Conservation (phyloP, 441 rosid genomes). For the Erysimum cheiri region DNA sequence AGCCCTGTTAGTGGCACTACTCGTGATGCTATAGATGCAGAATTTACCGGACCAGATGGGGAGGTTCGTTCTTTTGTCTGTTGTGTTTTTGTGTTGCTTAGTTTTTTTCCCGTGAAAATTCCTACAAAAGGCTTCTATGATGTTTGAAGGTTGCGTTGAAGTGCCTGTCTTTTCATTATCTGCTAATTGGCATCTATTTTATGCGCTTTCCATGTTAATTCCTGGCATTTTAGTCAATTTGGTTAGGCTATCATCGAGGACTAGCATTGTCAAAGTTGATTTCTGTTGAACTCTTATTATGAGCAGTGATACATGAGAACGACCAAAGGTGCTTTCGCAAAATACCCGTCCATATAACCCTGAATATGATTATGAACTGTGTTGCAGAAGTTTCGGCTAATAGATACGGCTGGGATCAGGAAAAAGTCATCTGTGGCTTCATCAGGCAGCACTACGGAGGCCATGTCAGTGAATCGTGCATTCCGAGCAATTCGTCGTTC, state of each 20-base stretch:
- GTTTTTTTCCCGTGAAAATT: constrained; percentile 6
- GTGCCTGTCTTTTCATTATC: neutral
- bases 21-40: constrained; percentile 97
- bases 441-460: constrained; percentile 89
- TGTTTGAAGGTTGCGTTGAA: neutral
- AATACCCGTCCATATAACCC: constrained; percentile 11
- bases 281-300: constrained; percentile 16
- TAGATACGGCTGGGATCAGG: constrained; percentile 98
- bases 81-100: constrained; percentile 15
- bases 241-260: constrained; percentile 9
- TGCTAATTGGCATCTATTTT: constrained; percentile 10
- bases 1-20: constrained; percentile 99
- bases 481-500: constrained; percentile 90
- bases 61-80: constrained; percentile 57
- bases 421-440: constrained; percentile 90
- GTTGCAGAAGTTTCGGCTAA: constrained; percentile 85
- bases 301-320: constrained; percentile 14
- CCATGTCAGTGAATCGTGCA: constrained; percentile 93
- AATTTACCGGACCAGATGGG: constrained; percentile 84
- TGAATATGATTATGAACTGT: constrained; percentile 28
- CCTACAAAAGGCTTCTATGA: constrained; percentile 16
- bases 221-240: neutral
- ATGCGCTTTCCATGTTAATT: constrained; percentile 22
- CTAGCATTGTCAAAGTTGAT: constrained; percentile 11
- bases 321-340: constrained; percentile 4